These are phyloP conservation scores for Penicillium maclennaniae DNA, from an alignment of 495 filamentous ascomycete species.

Conservation along the genomic window DNA sequence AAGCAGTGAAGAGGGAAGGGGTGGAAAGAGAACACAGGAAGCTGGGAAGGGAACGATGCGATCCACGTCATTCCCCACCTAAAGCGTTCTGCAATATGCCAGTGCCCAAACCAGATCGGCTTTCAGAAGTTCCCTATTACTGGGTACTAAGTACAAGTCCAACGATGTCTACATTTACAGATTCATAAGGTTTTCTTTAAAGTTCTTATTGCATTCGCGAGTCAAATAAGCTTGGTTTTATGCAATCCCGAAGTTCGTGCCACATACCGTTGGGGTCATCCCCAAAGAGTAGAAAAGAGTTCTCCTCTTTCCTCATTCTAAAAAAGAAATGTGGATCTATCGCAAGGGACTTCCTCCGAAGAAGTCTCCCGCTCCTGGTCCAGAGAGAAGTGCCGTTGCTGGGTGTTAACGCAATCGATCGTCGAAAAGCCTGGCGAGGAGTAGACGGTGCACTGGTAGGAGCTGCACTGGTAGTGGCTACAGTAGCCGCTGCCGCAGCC, in stretches of 20 bases:
- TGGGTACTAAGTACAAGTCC: slow-evolving; percentile 1
- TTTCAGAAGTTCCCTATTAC: neutral
- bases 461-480: slow-evolving; percentile 3
- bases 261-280: neutral
- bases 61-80: slow-evolving; percentile 40
- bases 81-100: neutral
- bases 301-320: neutral
- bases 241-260: slow-evolving; percentile 1
- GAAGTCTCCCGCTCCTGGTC: slow-evolving; percentile 39
- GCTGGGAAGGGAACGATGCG: slow-evolving; percentile 5
- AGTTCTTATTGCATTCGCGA: slow-evolving; percentile 1
- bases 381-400: slow-evolving; percentile 45
- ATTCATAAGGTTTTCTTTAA: neutral
- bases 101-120: neutral
- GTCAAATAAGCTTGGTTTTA: slow-evolving; percentile 3
- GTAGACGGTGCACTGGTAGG: slow-evolving; percentile 40
- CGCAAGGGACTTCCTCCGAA: slow-evolving; percentile 43
- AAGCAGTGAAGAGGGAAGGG: neutral
- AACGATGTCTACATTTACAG: neutral
- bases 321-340: slow-evolving; percentile 14
- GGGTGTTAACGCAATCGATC: slow-evolving; percentile 44
- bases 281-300: neutral
- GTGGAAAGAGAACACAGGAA: neutral
- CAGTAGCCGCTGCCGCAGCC: neutral
- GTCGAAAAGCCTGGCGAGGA: slow-evolving; percentile 43